phyloP scores from a whole-genome alignment of 306 rosid species.

The Cicer cuneatum region DNA sequence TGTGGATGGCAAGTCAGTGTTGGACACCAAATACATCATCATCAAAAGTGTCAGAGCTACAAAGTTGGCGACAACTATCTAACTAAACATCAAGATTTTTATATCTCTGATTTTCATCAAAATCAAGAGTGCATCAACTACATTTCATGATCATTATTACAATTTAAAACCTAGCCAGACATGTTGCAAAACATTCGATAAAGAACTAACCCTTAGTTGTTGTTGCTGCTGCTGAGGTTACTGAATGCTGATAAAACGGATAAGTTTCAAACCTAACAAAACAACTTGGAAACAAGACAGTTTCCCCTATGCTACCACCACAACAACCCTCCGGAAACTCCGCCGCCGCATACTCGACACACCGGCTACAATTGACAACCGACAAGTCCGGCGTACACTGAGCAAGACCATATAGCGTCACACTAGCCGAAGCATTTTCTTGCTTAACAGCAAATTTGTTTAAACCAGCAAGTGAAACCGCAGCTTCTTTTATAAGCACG shows the following conservation, averaged over 20 bases:
- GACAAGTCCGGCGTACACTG: slow-evolving; percentile 60
- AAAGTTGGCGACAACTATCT: no score
- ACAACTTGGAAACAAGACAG: slow-evolving; percentile 53
- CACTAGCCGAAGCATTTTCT: slow-evolving; percentile 30
- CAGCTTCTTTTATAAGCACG: slow-evolving; percentile 41
- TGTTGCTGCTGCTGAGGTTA: neutral
- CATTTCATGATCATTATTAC: no score
- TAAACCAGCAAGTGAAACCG: slow-evolving; percentile 11
- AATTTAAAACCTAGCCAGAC: no score
- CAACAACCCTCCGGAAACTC: slow-evolving; percentile 47
- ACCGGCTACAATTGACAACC: slow-evolving; percentile 39
- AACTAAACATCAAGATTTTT: no score
- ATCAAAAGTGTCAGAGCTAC: no score
- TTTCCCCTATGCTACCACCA: slow-evolving; percentile 50
- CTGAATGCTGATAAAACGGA: slow-evolving; percentile 54
- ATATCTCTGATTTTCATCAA: no score
- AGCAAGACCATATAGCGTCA: slow-evolving; percentile 48
- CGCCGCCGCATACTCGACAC: slow-evolving; percentile 43
- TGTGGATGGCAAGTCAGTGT: no score
- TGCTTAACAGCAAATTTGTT: slow-evolving; percentile 43
- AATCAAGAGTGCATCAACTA: no score
- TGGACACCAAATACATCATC: no score
- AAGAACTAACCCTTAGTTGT: slow-evolving; percentile 30
- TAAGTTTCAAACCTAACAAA: slow-evolving; percentile 50
- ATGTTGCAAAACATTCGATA: neutral